phyloP scores from a whole-genome alignment of 495 filamentous ascomycete species.

The Pyrenula aspistea region DNA sequence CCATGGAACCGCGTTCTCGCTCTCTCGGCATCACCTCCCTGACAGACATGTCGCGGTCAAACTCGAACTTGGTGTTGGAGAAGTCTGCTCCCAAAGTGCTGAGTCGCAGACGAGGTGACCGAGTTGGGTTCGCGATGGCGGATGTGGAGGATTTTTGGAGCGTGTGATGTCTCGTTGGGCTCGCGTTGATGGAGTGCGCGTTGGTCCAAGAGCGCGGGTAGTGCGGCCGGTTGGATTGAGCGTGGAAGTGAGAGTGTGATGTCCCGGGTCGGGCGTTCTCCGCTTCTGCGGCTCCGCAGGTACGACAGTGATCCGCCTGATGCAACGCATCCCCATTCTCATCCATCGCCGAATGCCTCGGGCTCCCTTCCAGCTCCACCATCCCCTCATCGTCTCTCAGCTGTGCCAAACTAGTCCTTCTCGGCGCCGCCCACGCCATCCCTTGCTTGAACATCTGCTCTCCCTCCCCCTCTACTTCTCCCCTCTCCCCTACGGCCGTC shows the following conservation, averaged over 20 bases:
- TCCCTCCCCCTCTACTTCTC: neutral
- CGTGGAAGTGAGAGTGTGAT: neutral
- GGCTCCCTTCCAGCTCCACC: slow-evolving; percentile 8
- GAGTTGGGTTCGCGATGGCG: neutral
- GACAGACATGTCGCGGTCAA: neutral
- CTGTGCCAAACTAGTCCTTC: slow-evolving; percentile 8
- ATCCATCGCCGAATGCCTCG: neutral
- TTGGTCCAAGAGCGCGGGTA: no score
- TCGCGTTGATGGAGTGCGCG: neutral
- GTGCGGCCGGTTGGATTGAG: no score
- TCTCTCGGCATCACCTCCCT: neutral
- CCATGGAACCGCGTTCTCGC: no score
- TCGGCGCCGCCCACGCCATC: slow-evolving; percentile 13
- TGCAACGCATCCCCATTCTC: neutral
- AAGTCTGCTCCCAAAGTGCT: neutral
- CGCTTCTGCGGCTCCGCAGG: neutral
- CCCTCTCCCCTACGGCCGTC: slow-evolving; percentile 3
- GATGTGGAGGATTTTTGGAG: neutral
- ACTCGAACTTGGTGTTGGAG: neutral
- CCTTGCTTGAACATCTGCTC: slow-evolving; percentile 9
- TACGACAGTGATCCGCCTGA: neutral
- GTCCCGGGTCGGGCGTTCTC: neutral
- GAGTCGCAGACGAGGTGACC: neutral
- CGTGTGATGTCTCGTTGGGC: neutral
- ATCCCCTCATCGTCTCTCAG: slow-evolving; percentile 1